A percentile compares a stretch with the other conserved stretches of the same genome.
Evolutionary conservation across 2,329 filamentous ascomycete species (phyloP).

Genomic region (Hypoxylon sp.): DNA sequence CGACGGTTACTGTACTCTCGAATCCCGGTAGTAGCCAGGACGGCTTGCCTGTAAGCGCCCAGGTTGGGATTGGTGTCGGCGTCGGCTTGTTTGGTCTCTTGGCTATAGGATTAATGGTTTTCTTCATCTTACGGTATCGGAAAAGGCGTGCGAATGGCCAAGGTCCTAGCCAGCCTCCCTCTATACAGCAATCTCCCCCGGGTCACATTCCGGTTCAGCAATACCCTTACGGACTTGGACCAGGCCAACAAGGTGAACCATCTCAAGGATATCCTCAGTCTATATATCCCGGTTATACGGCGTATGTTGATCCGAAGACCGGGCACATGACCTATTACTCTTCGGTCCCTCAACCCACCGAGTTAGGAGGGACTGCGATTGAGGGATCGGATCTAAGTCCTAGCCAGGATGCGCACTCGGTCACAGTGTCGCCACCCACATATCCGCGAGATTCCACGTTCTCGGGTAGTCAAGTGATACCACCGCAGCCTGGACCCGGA

Average conservation of each 20-base stretch:
- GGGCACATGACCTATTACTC: constrained; percentile 24
- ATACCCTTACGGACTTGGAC: constrained; percentile 23
- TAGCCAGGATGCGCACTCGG: constrained; percentile 7
- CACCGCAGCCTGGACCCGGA: neutral
- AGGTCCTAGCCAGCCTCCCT: neutral
- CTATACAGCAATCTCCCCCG: constrained; percentile 14
- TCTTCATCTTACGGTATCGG: constrained; percentile 37
- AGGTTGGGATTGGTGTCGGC: constrained; percentile 38
- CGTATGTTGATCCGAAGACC: constrained; percentile 36
- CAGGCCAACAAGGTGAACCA: constrained; percentile 17
- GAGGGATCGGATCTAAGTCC: constrained; percentile 4
- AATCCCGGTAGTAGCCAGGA: neutral
- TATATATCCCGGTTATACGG: constrained; percentile 22
- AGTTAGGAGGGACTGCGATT: constrained; percentile 19
- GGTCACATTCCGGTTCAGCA: constrained; percentile 18
- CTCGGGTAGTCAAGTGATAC: constrained; percentile 9
- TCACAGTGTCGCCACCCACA: constrained; percentile 8
- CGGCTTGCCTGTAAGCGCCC: constrained; percentile 23
- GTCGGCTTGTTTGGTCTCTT: constrained; percentile 33
- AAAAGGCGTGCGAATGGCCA: constrained; percentile 17
- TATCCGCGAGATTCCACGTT: constrained; percentile 4
- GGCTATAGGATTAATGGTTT: constrained; percentile 11
- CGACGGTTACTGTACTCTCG: neutral
- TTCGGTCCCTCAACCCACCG: constrained; percentile 22
- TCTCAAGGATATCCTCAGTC: constrained; percentile 23